Percentiles rank a stretch among this genome's conserved stretches.
phyloP scores from a whole-genome alignment of 306 rosid genomes.

The Begonia masoniana region DNA sequence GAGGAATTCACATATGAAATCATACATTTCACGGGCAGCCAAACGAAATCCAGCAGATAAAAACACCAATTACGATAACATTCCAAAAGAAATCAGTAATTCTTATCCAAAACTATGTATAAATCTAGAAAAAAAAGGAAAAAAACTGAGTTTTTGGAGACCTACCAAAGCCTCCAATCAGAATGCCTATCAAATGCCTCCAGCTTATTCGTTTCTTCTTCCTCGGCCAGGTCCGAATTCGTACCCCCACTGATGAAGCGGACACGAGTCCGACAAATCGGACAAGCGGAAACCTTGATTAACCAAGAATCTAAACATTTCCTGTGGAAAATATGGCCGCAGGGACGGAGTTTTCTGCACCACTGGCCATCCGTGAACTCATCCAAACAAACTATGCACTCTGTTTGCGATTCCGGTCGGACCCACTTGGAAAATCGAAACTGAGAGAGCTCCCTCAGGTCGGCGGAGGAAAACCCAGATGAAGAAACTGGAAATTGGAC shows the following conservation, averaged over 20 bases:
- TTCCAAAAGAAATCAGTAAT: no score
- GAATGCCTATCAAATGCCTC: constrained; percentile 16
- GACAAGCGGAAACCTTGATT: constrained; percentile 58
- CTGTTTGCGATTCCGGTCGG: constrained; percentile 19
- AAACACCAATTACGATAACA: background rate
- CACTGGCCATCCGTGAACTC: constrained; percentile 50
- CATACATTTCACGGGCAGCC: background rate
- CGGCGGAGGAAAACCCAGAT: constrained; percentile 21
- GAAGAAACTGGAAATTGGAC: constrained; percentile 12
- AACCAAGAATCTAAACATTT: constrained; percentile 75
- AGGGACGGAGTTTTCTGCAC: constrained; percentile 52
- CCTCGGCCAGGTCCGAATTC: constrained; percentile 7
- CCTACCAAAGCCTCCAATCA: constrained; percentile 23
- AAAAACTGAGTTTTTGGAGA: constrained; percentile 9
- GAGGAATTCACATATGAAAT: background rate
- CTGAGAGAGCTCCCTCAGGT: constrained; percentile 42
- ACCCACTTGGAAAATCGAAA: constrained; percentile 23
- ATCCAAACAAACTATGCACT: constrained; percentile 67
- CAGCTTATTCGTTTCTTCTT: constrained; percentile 13
- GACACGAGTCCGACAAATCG: constrained; percentile 68
- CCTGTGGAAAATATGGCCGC: constrained; percentile 62
- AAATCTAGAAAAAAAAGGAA: constrained; percentile 7
- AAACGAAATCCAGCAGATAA: background rate
- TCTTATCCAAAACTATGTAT: background rate
- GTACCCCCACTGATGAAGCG: constrained; percentile 11